Base-by-base conservation (phyloP, 768 basidiomycete genomes). In the Mycena indigotica region DNA sequence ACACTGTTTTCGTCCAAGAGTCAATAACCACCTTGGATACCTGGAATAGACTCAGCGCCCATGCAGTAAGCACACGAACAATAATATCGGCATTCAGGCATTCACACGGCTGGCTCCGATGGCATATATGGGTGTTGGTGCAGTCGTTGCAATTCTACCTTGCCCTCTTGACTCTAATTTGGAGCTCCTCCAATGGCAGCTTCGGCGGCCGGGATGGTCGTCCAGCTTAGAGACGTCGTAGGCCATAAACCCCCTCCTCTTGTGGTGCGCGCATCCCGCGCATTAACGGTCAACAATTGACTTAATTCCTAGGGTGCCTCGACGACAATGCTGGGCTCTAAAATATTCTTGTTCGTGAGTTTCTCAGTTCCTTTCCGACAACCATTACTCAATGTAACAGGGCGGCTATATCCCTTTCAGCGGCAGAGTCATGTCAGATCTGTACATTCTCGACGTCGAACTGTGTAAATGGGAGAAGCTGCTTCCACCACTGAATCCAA, bases 271-370 rank as follows among this genome's bases (percentile, higher is more conserved):
- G 25, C 1, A 21, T 28, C 40, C 1, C 15, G 17, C 4, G n/a
- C 17, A 6, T n/a, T 3, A 5, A 13, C 25, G 16, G 16, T 26
- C 16, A 24, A 21, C 23, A 21, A 53, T 2, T 8, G 16, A 25
- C 28, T 15, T 24, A 13, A 19, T 13, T 48, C 28, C 3, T 23
- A 65, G 64, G 64, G 64, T 26, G 58, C 64, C 10, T 57, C 62
- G 1, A 58, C 54, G 13, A 49, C 64, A 0, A 10, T 65, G 32
- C 41, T 39, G 3, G 64, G 64, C 10, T 58, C 62, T 15, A 65
- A 54, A 35, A 19, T 62, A 12, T 60, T 63, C 39, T 40, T 65
- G 41, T 65, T 65, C 49, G 64, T 65, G 35, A 49, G 62, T 58
- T 24, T 38, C 12, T 30, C 21, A 39, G 39, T 23, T n/a, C 17